Conservation (phyloP, 2,329 filamentous ascomycete genomes). For the Magnaporthiopsis poae region DNA sequence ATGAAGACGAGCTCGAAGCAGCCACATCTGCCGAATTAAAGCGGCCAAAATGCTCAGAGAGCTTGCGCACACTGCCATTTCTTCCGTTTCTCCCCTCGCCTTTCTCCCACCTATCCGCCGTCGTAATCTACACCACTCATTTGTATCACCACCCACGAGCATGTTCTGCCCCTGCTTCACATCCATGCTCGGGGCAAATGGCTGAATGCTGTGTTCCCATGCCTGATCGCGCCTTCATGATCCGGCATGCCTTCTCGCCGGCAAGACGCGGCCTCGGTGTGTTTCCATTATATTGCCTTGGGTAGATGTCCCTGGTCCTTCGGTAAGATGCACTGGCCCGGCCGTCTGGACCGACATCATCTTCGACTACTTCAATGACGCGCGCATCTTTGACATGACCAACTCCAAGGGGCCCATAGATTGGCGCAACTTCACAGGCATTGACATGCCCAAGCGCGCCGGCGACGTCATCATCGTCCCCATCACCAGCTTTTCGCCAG, state of each 20-base stretch:
- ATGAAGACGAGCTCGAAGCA: neutral
- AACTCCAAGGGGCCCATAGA: slow-evolving; percentile 64
- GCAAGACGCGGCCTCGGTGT: neutral
- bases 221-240: neutral
- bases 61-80: neutral
- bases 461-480: slow-evolving; percentile 89
- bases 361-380: slow-evolving; percentile 89
- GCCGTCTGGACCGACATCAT: slow-evolving; percentile 88
- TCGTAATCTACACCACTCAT: neutral
- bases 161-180: neutral
- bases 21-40: slow-evolving; percentile 5
- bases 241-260: neutral
- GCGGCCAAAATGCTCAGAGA: slow-evolving; percentile 1
- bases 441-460: slow-evolving; percentile 71
- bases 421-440: slow-evolving; percentile 81
- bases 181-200: neutral
- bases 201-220: neutral
- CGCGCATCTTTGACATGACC: slow-evolving; percentile 73
- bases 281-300: neutral
- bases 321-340: slow-evolving; percentile 31
- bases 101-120: neutral
- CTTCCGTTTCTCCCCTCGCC: neutral
- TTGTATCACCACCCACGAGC: neutral
- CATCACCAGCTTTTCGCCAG: slow-evolving; percentile 94
- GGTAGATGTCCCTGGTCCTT: neutral